Percentiles rank a stretch among this genome's conserved stretches.
phyloP scores from a whole-genome alignment of 2,329 filamentous ascomycete species.

The Zymoseptoria passerinii region DNA sequence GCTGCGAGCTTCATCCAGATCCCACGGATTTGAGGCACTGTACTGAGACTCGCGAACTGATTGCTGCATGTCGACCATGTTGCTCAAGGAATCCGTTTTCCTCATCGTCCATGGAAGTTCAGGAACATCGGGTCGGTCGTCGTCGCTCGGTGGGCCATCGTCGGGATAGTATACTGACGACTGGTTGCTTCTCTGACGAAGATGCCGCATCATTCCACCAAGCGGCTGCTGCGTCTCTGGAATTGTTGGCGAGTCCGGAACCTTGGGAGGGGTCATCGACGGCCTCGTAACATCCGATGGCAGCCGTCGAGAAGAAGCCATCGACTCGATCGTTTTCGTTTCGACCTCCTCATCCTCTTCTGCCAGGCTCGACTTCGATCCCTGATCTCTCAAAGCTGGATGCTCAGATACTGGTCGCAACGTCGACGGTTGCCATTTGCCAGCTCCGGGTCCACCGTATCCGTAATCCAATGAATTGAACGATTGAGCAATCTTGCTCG shows the following conservation, averaged over 20 bases:
- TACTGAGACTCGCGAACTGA: constrained; percentile 38
- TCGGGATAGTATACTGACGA: constrained; percentile 61
- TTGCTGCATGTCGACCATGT: constrained; percentile 5
- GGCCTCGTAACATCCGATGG: constrained; percentile 15
- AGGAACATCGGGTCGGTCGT: constrained; percentile 18
- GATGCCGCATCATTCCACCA: constrained; percentile 55
- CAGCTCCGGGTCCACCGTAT: constrained; percentile 16
- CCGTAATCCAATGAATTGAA: constrained; percentile 20
- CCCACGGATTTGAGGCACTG: constrained; percentile 48
- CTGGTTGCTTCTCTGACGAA: constrained; percentile 69
- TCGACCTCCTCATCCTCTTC: constrained; percentile 26
- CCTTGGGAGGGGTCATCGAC: constrained; percentile 12
- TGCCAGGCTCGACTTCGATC: constrained; percentile 18
- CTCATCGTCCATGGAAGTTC: constrained; percentile 16
- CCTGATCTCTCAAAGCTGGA: constrained; percentile 24
- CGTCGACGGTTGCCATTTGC: constrained; percentile 25
- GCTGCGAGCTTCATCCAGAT: constrained; percentile 44
- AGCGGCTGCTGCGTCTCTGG: constrained; percentile 53
- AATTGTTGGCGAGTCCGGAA: constrained; percentile 68
- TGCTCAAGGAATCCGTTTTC: constrained; percentile 12
- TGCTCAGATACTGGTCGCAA: constrained; percentile 30
- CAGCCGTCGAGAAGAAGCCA: constrained; percentile 14
- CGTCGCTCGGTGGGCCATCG: constrained; percentile 38
- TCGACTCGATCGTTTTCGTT: constrained; percentile 3
- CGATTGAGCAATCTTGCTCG: constrained; percentile 9